Evolutionary conservation across 2,329 filamentous ascomycete genomes (phyloP).

Genomic region (Aquanectria penicillioides): DNA sequence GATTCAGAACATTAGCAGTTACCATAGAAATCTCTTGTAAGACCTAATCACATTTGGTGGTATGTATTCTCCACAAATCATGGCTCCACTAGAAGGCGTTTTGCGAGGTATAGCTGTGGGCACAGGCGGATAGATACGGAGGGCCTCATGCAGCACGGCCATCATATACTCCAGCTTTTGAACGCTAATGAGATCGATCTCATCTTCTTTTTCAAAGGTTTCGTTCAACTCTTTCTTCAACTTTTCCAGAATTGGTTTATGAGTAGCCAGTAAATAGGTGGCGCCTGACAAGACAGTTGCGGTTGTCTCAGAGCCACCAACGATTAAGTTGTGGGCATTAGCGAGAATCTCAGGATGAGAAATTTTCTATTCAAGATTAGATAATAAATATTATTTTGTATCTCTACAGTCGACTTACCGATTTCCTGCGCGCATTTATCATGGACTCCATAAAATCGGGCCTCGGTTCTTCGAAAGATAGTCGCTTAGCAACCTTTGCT

Average conservation of each 20-base stretch:
- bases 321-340: slow-evolving; percentile 32
- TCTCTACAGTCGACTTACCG: not conserved
- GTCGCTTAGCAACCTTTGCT: not conserved
- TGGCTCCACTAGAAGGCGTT: slow-evolving; percentile 44
- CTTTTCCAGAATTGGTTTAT: slow-evolving; percentile 30
- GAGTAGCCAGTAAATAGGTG: slow-evolving; percentile 42
- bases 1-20: not conserved
- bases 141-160: slow-evolving; percentile 53
- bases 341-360: slow-evolving; percentile 12
- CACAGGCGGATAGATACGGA: slow-evolving; percentile 50
- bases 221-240: slow-evolving; percentile 51
- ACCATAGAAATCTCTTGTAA: not conserved
- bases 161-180: slow-evolving; percentile 49
- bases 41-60: slow-evolving; percentile 43
- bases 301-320: slow-evolving; percentile 48
- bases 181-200: slow-evolving; percentile 45
- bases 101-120: slow-evolving; percentile 38
- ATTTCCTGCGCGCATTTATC: slow-evolving; percentile 1
- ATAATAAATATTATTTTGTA: not conserved
- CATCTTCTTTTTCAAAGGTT: slow-evolving; percentile 46
- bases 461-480: not conserved
- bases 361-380: not conserved
- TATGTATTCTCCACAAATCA: slow-evolving; percentile 43
- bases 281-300: slow-evolving; percentile 43
- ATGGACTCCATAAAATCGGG: slow-evolving; percentile 14